Percentiles rank a stretch among this genome's conserved stretches.
These are phyloP conservation scores for Leersia perrieri DNA, from an alignment of 176 grass and related monocot species.

Conservation along the genomic window DNA sequence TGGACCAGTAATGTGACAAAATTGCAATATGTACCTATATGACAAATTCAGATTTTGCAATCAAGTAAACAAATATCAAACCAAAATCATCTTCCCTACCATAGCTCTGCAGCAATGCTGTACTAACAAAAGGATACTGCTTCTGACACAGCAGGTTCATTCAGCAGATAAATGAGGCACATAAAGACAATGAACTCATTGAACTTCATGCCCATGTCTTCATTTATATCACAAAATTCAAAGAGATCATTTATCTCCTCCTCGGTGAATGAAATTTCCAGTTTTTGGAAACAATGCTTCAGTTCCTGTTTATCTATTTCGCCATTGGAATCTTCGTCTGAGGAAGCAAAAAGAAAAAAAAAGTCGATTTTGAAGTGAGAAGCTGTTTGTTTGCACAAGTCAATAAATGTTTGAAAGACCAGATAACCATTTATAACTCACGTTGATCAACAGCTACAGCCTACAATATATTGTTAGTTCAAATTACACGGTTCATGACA, in stretches of 20 bases:
- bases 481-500: not conserved
- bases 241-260: conserved; percentile 82
- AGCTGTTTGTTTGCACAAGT: not conserved
- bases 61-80: conserved; percentile 1
- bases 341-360: not conserved
- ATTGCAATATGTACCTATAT: not conserved
- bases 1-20: not conserved
- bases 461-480: not conserved
- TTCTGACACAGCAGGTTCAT: conserved; percentile 63
- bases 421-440: not conserved
- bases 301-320: conserved; percentile 87
- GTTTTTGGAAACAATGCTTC: conserved; percentile 72
- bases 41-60: not conserved
- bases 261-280: conserved; percentile 76
- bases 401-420: not conserved
- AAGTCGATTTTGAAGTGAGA: not conserved
- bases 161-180: conserved; percentile 93
- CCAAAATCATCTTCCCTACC: not conserved
- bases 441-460: not conserved
- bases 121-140: conserved; percentile 66
- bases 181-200: conserved; percentile 97
- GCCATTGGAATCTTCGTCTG: conserved; percentile 97
- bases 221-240: conserved; percentile 88
- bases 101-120: conserved; percentile 8
- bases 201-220: conserved; percentile 89